Conservation (phyloP, 345 rosid genomes). For the Laguncularia racemosa region DNA sequence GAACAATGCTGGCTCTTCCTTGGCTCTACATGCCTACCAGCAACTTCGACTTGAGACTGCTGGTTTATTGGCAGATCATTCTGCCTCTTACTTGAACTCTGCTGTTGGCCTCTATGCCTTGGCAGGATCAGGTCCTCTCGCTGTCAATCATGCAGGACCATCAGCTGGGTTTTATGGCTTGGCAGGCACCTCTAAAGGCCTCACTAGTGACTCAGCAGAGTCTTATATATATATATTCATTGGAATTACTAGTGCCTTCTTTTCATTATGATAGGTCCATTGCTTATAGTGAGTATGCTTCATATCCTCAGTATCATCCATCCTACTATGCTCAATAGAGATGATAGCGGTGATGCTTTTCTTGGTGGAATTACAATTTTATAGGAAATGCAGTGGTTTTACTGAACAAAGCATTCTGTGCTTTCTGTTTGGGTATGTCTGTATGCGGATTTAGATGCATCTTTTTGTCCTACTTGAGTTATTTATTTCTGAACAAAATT, state of each 20-base stretch:
- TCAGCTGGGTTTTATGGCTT: conserved; percentile 28
- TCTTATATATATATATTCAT: conserved; percentile 22
- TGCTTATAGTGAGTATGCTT: conserved; percentile 35
- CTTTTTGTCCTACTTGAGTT: too few relatives aligned
- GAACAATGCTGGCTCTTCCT: conserved; percentile 18
- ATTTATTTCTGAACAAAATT: too few relatives aligned
- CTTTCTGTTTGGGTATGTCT: too few relatives aligned
- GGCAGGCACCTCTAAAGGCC: conserved; percentile 25
- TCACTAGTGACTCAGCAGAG: conserved; percentile 20
- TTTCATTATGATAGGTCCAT: conserved; percentile 32
- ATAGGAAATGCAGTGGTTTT: too few relatives aligned
- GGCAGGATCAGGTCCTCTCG: conserved; percentile 21
- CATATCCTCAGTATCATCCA: conserved; percentile 40
- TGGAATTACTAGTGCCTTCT: conserved; percentile 22
- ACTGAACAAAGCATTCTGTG: too few relatives aligned
- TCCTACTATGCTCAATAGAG: conserved; percentile 45
- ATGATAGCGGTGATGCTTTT: conserved; percentile 1
- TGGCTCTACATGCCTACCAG: conserved; percentile 20
- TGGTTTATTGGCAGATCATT: conserved; percentile 22
- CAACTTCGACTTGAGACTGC: conserved; percentile 36
- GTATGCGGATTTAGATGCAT: too few relatives aligned
- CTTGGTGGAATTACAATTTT: too few relatives aligned
- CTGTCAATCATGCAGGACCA: conserved; percentile 32
- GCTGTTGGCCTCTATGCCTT: conserved; percentile 30
- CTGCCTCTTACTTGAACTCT: conserved; percentile 16